Percentiles rank a stretch among this genome's conserved stretches.
These are phyloP conservation scores for Pyrenophora graminea DNA, from an alignment of 2,329 filamentous ascomycete genomes.

Conservation along the genomic window DNA sequence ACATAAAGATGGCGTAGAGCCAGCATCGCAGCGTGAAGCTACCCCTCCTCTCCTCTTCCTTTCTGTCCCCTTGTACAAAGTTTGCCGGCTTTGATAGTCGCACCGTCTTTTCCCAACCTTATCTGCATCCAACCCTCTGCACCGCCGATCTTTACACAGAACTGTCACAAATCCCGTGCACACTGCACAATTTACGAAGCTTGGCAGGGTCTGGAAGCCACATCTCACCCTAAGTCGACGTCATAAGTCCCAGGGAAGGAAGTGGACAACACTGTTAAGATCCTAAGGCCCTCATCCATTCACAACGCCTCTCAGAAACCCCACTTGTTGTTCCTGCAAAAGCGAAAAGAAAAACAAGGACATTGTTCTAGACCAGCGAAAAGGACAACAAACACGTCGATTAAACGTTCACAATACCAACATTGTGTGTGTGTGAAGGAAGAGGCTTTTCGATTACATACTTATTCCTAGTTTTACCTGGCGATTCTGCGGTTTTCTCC, in stretches of 20 bases:
- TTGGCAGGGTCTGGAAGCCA: constrained; percentile 6
- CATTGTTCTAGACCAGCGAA: background rate
- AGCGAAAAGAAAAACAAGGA: background rate
- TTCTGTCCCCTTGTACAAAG: constrained; percentile 2
- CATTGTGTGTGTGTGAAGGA: too few relatives aligned
- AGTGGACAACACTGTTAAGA: constrained; percentile 1
- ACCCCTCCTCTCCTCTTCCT: background rate
- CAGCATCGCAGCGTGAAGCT: background rate
- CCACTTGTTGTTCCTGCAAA: too few relatives aligned
- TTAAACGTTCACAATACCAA: too few relatives aligned
- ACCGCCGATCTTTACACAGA: constrained; percentile 8
- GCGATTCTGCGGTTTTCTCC: too few relatives aligned
- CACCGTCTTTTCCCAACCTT: background rate
- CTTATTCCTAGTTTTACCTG: too few relatives aligned
- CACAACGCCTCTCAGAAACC: background rate
- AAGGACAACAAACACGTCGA: too few relatives aligned
- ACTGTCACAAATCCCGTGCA: constrained; percentile 5
- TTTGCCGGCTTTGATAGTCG: constrained; percentile 21
- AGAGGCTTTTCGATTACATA: too few relatives aligned
- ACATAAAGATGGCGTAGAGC: constrained; percentile 10
- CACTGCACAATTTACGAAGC: background rate
- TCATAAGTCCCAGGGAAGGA: constrained; percentile 1
- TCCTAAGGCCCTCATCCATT: background rate
- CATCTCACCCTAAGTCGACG: constrained; percentile 5
- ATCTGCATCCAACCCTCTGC: background rate